Evolutionary conservation across 495 filamentous ascomycete genomes (phyloP).

Genomic region (Pyrenopolyporus hunteri): DNA sequence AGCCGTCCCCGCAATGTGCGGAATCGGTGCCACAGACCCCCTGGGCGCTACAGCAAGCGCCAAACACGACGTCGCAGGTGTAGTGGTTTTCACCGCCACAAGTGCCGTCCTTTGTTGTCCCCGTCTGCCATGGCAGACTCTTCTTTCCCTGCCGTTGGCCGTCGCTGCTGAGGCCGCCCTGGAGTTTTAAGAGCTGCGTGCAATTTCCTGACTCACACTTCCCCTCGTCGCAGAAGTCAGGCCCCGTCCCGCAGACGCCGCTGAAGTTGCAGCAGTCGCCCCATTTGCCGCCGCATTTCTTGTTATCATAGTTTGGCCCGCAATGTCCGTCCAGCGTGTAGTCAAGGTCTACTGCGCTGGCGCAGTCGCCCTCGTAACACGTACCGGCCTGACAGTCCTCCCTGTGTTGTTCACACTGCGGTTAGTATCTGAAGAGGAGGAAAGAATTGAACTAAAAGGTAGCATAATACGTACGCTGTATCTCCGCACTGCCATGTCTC

Average conservation of each 20-base stretch:
- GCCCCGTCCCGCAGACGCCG: conserved; percentile 38
- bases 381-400: conserved; percentile 42
- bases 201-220: conserved; percentile 29
- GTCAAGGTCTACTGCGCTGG: conserved; percentile 13
- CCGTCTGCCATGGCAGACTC: neutral
- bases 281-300: conserved; percentile 36
- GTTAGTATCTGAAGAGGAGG: too few species aligned
- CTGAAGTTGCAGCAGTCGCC: conserved; percentile 40
- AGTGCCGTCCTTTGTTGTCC: neutral
- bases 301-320: conserved; percentile 28
- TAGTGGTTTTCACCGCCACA: neutral
- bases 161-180: too few species aligned
- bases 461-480: neutral
- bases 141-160: too few species aligned
- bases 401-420: too few species aligned
- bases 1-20: neutral
- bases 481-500: conserved; percentile 40
- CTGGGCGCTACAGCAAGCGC: neutral
- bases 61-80: neutral
- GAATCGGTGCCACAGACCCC: neutral
- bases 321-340: conserved; percentile 40
- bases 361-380: conserved; percentile 41
- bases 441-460: neutral
- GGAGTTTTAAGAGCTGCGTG: neutral
- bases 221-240: conserved; percentile 22